Evolutionary conservation across 2,329 filamentous ascomycete species (phyloP).

Genomic region (Exophiala alcalophila): DNA sequence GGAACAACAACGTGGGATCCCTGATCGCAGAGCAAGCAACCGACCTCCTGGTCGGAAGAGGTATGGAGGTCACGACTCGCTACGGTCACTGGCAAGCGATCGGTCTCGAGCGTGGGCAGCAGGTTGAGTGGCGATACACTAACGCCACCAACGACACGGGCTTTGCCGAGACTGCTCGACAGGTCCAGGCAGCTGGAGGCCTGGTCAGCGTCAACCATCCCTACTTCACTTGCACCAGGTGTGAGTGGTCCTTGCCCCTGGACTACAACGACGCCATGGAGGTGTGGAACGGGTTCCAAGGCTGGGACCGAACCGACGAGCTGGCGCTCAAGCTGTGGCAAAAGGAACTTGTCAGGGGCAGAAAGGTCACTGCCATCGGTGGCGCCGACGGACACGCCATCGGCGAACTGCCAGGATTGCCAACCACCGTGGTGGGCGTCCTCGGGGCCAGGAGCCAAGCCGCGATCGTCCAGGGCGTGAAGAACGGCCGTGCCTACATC

Average conservation of each 20-base stretch:
- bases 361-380: conserved; percentile 24
- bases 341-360: conserved; percentile 23
- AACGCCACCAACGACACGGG: conserved; percentile 16
- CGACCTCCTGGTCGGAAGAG: conserved; percentile 28
- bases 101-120: conserved; percentile 26
- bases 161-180: conserved; percentile 13
- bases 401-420: conserved; percentile 22
- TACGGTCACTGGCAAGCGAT: conserved; percentile 30
- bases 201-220: conserved; percentile 28
- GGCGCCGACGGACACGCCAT: conserved; percentile 27
- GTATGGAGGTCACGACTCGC: conserved; percentile 31
- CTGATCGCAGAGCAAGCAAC: conserved; percentile 23
- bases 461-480: conserved; percentile 24
- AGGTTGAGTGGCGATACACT: conserved; percentile 24
- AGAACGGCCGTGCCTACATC: conserved; percentile 25
- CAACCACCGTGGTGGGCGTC: conserved; percentile 27
- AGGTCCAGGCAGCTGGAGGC: conserved; percentile 21
- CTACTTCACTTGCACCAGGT: conserved; percentile 23
- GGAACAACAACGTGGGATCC: conserved; percentile 27
- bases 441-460: conserved; percentile 20
- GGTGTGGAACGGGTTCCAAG: conserved; percentile 29
- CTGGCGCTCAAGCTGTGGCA: conserved; percentile 28
- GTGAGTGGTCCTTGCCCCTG: conserved; percentile 28
- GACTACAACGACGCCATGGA: conserved; percentile 29
- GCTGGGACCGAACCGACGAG: conserved; percentile 18